Evolutionary conservation across 495 filamentous ascomycete species (phyloP), one percentile per base, ranked within the genome.

Genomic region (Trichoderma gamsii): DNA sequence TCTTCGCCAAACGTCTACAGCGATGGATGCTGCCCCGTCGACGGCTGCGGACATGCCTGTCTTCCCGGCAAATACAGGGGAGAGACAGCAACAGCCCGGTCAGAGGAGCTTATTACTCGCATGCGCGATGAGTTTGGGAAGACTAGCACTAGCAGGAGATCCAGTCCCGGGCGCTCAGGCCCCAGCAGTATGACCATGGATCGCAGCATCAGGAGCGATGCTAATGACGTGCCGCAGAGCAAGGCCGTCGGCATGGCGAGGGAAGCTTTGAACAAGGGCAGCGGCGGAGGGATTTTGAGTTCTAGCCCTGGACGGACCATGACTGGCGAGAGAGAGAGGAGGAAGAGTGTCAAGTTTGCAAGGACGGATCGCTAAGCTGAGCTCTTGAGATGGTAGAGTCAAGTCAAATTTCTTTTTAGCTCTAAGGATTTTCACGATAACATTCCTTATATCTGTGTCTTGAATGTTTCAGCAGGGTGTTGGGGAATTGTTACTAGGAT

Each of bases 21-120:
- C 68, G 88, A 88, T 68, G 90, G 90, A n/a, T 88, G 82, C 63
- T 93, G 90, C 73, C 88, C 90, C 18, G 84, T 89, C 27, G 83
- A 88, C 52, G 89, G 89, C 9, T 93, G 90, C 73, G 81, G 87
- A 35, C 89, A 92, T 70, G 87, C 88, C 66, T 93, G 90, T 70
- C 81, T 89, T 6, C 87, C 89, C 2, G 87, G 88, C 0, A 81
- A 81, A 5, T 83, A 85, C 74, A 81, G 87, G 5, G 81, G 85
- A 8, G 79, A 83, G 67, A 75, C 67, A n/a, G 74, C 61, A 5
- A 72, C 74, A 6, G 73, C 73, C 0, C 72, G 79, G n/a, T 75
- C 71, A 0, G 80, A 81, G 25, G 80, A 83, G 64, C 70, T 83
- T 7, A 15, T 27, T 51, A 32, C 41, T 68, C 21, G 46, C 68